Base-by-base conservation (phyloP, 495 filamentous ascomycete genomes). In the Aspergillus conjunctus region DNA sequence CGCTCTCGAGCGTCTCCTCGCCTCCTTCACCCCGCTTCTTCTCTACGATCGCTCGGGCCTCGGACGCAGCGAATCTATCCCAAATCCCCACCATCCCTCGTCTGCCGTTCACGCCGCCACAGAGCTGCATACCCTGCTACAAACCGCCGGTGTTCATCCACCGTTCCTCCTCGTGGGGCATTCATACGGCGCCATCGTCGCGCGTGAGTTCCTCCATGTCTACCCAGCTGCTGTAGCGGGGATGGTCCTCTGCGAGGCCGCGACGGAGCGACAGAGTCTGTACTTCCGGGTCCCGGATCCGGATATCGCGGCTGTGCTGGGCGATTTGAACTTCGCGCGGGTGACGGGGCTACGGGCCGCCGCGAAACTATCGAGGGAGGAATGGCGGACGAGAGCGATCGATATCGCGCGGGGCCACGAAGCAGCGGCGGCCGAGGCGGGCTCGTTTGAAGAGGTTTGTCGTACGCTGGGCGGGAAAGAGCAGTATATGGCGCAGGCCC, bases 181-280 rank as follows among this genome's bases (percentile, higher is more conserved):
- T 62, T 82, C 79, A 22, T 85, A 82, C 48, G 82, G 82, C 12
- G 82, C 74, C 5, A 75, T 80, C 39, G 69, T 85, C 45, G 79
- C 78, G 18, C 74, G 81, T 10, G 73, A 77, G 52, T 82, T 77
- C 56, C 61, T 82, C 17, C 72, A 80, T 37, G 57, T 73, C 0
- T 66, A 72, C 30, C 58, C 61, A 3, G 56, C 61, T 15, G 60
- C 69, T 9, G 68, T 79, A 4, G 64, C 54, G 2, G 79, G 77
- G 1, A 72, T 81, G 66, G 76, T 80, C 2, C 67, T 81, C 3
- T 63, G 59, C 1, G 77, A 81, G 17, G 69, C 66, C 45, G 63
- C 75, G 12, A 73, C 73, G 2, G 79, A 79, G 46, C 70, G 71
- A 15, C 65, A 70, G 20, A 58, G 59, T 48, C 66, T 71, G 54